These are phyloP conservation scores for Hypoxylon cercidicola DNA, from an alignment of 495 filamentous ascomycete genomes.

Conservation along the genomic window DNA sequence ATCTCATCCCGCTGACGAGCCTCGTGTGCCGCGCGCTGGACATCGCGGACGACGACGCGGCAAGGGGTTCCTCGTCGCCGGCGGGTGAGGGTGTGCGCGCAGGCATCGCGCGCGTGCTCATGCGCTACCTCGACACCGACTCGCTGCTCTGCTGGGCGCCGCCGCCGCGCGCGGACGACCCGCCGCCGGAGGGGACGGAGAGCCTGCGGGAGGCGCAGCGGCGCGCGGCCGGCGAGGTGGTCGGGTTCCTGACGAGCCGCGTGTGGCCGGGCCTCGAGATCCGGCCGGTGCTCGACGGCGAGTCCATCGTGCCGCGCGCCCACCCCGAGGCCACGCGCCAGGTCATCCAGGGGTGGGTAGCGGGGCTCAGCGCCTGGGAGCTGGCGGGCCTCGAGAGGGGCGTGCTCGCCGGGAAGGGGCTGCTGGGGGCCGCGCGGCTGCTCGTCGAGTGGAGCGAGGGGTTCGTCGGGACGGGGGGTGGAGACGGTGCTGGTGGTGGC, in stretches of 20 bases:
- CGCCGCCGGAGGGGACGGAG: constrained; percentile 50
- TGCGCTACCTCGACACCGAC: constrained; percentile 92
- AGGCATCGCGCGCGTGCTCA: constrained; percentile 70
- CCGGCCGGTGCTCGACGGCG: constrained; percentile 74
- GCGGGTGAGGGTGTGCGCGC: constrained; percentile 53
- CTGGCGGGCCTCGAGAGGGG: constrained; percentile 87
- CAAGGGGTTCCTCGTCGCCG: too few relatives aligned
- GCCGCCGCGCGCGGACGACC: constrained; percentile 51
- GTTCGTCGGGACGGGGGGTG: constrained; percentile 51
- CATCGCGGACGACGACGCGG: constrained; percentile 73
- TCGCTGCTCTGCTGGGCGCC: constrained; percentile 93
- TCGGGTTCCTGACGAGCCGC: constrained; percentile 71
- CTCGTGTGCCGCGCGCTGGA: constrained; percentile 82
- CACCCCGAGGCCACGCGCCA: constrained; percentile 79
- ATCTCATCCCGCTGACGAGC: constrained; percentile 91
- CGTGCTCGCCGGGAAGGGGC: constrained; percentile 84
- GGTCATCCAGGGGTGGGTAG: constrained; percentile 83
- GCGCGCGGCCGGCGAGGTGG: constrained; percentile 70
- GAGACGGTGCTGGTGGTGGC: constrained; percentile 40
- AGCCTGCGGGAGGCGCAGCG: constrained; percentile 79
- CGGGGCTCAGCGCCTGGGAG: constrained; percentile 75
- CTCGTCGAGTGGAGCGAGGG: constrained; percentile 90
- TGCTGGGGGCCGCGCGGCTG: constrained; percentile 79
- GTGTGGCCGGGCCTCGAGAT: constrained; percentile 91
- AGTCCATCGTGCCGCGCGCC: constrained; percentile 73